Conservation (phyloP, 192 early-diverging fungal species). For the Entomortierella beljakovae region DNA sequence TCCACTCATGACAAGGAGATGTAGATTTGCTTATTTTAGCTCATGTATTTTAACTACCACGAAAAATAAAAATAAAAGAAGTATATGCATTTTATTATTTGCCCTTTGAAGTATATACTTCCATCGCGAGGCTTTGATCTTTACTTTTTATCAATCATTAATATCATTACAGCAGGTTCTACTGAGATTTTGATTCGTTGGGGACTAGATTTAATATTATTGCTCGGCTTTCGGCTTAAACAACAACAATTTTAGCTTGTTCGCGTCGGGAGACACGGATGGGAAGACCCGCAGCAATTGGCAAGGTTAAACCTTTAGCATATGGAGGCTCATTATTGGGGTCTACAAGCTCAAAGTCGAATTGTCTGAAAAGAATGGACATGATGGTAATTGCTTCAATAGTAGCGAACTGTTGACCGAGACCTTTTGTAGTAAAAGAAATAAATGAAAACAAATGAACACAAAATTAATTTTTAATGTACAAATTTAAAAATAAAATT, state of each 20-base stretch:
- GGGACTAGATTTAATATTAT: too few relatives aligned
- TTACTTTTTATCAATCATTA: too few relatives aligned
- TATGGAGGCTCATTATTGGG: slow-evolving; percentile 21
- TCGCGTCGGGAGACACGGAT: slow-evolving; percentile 19
- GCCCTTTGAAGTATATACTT: too few relatives aligned
- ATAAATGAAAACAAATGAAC: not conserved
- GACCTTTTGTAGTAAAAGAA: not conserved
- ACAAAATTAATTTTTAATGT: not conserved
- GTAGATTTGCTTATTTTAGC: not conserved
- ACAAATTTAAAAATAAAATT: not conserved
- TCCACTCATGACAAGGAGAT: slow-evolving; percentile 7
- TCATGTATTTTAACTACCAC: not conserved
- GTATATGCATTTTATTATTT: not conserved
- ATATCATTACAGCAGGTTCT: too few relatives aligned
- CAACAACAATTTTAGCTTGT: not conserved
- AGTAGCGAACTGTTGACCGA: slow-evolving; percentile 57
- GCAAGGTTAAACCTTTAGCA: slow-evolving; percentile 33
- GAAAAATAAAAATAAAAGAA: not conserved
- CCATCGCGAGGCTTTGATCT: too few relatives aligned
- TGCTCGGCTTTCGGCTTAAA: too few relatives aligned
- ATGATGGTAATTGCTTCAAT: slow-evolving; percentile 57
- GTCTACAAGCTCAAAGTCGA: slow-evolving; percentile 48
- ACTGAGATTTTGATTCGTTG: too few relatives aligned
- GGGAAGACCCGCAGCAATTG: slow-evolving; percentile 16
- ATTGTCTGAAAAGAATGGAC: slow-evolving; percentile 44